These are phyloP conservation scores for Erodium chrysanthum DNA, from an alignment of 441 rosid species.

Conservation along the genomic window DNA sequence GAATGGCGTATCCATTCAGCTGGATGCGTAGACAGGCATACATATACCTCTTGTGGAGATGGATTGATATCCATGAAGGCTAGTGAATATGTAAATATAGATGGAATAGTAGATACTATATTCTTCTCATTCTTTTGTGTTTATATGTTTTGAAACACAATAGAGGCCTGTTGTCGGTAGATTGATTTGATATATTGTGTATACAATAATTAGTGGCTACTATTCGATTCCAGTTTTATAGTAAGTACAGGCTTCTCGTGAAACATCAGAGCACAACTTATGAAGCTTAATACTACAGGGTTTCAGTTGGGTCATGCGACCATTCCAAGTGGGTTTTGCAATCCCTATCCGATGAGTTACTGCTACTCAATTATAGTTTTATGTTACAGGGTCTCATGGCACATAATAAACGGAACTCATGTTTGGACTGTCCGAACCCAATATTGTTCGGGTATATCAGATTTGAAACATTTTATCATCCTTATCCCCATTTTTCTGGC, in stretches of 20 bases:
- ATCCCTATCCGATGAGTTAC: too few relatives aligned
- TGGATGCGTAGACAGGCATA: background rate
- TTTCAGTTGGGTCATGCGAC: too few relatives aligned
- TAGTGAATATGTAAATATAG: slow-evolving; percentile 1
- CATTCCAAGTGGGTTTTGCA: too few relatives aligned
- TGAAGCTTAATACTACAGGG: background rate
- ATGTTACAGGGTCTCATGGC: too few relatives aligned
- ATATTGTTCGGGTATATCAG: too few relatives aligned
- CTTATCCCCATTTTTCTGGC: too few relatives aligned
- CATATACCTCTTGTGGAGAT: background rate
- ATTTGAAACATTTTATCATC: too few relatives aligned
- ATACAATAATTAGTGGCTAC: background rate
- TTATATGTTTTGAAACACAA: background rate
- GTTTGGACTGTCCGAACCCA: too few relatives aligned
- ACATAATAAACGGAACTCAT: too few relatives aligned
- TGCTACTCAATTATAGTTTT: too few relatives aligned
- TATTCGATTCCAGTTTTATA: background rate
- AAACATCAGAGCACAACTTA: background rate
- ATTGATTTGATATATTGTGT: background rate
- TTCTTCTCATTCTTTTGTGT: slow-evolving; percentile 1
- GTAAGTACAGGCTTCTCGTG: background rate
- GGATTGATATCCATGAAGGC: background rate
- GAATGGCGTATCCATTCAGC: background rate
- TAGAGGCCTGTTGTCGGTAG: too few relatives aligned
- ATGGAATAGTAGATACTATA: background rate